phyloP scores from a whole-genome alignment of 306 rosid genomes.

The Quercus agrifolia region DNA sequence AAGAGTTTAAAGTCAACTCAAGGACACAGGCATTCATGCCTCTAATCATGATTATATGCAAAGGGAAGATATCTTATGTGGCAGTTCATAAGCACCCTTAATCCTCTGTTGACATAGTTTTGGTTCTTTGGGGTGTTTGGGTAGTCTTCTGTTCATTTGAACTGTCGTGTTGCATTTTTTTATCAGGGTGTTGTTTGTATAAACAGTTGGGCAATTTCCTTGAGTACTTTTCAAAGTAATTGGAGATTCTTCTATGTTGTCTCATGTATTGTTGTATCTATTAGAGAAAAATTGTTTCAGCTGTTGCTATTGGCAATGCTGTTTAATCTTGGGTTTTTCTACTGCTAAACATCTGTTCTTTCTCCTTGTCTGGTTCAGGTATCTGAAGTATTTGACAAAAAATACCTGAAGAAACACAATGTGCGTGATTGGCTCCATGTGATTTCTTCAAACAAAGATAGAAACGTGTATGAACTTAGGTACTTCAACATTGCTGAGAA shows the following conservation, averaged over 20 bases:
- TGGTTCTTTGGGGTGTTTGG: neutral
- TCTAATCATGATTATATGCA: too few species aligned
- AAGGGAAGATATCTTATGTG: too few species aligned
- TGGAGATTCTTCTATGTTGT: neutral
- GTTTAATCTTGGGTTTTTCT: neutral
- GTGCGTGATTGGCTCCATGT: conserved; percentile 66
- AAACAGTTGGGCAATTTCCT: neutral
- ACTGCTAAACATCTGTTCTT: neutral
- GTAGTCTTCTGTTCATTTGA: neutral
- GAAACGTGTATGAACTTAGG: conserved; percentile 55
- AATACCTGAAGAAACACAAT: conserved; percentile 59
- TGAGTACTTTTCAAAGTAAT: neutral
- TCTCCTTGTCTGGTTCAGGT: conserved; percentile 28
- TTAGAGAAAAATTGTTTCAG: too few species aligned
- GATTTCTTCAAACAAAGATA: conserved; percentile 58
- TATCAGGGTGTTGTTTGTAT: neutral
- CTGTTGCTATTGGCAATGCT: neutral
- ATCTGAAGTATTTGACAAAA: conserved; percentile 54
- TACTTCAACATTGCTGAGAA: conserved; percentile 66
- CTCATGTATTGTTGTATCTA: neutral
- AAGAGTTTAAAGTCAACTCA: too few species aligned
- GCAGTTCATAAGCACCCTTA: too few species aligned
- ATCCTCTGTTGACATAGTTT: too few species aligned
- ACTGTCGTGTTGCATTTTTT: neutral
- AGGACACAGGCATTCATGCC: too few species aligned